These are phyloP conservation scores for Pleurotus cornucopiae DNA, from an alignment of 768 basidiomycete species.

Conservation along the genomic window DNA sequence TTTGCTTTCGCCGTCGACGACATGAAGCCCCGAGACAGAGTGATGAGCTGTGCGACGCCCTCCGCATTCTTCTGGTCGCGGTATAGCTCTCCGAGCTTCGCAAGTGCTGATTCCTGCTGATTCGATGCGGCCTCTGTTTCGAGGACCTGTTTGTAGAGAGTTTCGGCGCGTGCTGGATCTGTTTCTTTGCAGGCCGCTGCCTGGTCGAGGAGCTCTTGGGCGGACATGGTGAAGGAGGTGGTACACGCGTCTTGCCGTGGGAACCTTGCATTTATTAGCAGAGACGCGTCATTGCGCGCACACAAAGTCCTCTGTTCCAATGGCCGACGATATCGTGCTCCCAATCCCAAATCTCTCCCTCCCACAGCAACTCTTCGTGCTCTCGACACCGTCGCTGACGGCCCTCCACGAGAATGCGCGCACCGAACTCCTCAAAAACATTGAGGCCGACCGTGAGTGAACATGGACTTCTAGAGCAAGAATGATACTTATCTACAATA, in stretches of 20 bases:
- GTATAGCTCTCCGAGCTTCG: conserved; percentile 84
- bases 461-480: not conserved
- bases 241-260: conserved; percentile 31
- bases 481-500: not conserved
- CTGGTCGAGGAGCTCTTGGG: conserved; percentile 46
- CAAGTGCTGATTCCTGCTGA: conserved; percentile 81
- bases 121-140: conserved; percentile 21
- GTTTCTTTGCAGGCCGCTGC: conserved; percentile 44
- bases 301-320: conserved; percentile 20
- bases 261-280: conserved; percentile 15
- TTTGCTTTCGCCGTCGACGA: conserved; percentile 96
- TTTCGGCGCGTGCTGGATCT: conserved; percentile 62
- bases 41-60: conserved; percentile 84
- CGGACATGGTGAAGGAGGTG: conserved; percentile 18
- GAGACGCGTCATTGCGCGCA: conserved; percentile 17
- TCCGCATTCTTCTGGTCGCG: conserved; percentile 81
- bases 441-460: conserved; percentile 74
- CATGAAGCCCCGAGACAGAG: conserved; percentile 80
- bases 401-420: conserved; percentile 67
- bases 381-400: conserved; percentile 56
- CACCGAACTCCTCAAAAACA: conserved; percentile 61
- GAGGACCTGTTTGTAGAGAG: conserved; percentile 72
- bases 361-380: conserved; percentile 73
- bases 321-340: conserved; percentile 82
- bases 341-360: conserved; percentile 85